Conservation (phyloP, 352 stramenopile genomes). For the Globisporangium paroecandrum region DNA sequence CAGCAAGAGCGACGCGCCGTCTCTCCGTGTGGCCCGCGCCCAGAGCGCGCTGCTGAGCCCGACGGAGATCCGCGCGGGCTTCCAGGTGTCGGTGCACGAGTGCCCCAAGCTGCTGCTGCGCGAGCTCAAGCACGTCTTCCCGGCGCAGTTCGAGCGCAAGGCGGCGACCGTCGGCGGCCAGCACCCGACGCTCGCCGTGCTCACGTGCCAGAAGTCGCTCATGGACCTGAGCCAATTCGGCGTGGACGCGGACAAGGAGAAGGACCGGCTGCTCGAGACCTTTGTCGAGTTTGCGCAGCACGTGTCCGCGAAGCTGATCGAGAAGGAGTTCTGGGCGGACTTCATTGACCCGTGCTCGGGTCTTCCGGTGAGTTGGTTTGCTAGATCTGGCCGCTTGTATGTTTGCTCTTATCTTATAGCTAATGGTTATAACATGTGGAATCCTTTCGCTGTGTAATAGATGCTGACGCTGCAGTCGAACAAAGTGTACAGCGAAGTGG, state of each 20-base stretch:
- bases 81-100: slow-evolving; percentile 79
- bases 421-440: too few relatives aligned
- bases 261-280: slow-evolving; percentile 94
- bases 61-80: slow-evolving; percentile 55
- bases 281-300: slow-evolving; percentile 92
- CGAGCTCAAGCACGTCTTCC: slow-evolving; percentile 83
- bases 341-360: slow-evolving; percentile 98
- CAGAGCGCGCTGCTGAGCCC: slow-evolving; percentile 46
- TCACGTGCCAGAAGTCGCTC: slow-evolving; percentile 92
- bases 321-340: slow-evolving; percentile 91
- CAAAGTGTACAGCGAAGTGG: slow-evolving; percentile 96
- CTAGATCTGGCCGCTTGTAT: background rate
- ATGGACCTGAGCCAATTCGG: slow-evolving; percentile 95
- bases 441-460: slow-evolving; percentile 18
- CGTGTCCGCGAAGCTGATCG: slow-evolving; percentile 76
- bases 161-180: slow-evolving; percentile 24
- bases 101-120: slow-evolving; percentile 70
- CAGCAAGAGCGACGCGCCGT: background rate
- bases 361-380: slow-evolving; percentile 66
- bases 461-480: slow-evolving; percentile 92
- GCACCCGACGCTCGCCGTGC: slow-evolving; percentile 78
- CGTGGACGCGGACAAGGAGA: slow-evolving; percentile 92
- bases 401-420: background rate
- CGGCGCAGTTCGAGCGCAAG: slow-evolving; percentile 39
- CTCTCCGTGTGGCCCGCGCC: slow-evolving; percentile 19